Evolutionary conservation across 805 yeast genomes (phyloP), one percentile per base, ranked within the genome.

Genomic region (Saturnispora saitoi): DNA sequence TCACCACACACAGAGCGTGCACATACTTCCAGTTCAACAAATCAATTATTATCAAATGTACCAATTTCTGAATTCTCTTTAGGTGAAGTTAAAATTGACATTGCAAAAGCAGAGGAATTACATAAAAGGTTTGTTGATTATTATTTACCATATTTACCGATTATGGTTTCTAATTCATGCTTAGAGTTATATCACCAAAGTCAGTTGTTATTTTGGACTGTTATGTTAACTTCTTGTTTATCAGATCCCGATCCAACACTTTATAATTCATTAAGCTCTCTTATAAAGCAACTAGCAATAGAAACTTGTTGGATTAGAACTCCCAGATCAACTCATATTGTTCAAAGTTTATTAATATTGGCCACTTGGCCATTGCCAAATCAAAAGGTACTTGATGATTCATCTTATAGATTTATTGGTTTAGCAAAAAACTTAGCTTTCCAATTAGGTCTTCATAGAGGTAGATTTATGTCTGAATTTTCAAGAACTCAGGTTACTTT

Each of bases 291-390:
- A 58, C 68, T 89, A 55, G 95, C 95, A 0, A 87, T 87, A 47
- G 95, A 86, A 59, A 86, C 95, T 0, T 88, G 96, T 66, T 87
- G 96, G 95, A 79, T 89, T 43, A 71, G 90, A 49, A 90, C 97
- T 0, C 96, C 97, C 2, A 74, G 97, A 60, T 86, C 95, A 2
- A 86, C 96, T 0, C 96, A 90, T 63, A 90, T 90, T 36, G 87
- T 90, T 7, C 97, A 90, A 61, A 95, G 96, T 0, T 69, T 90
- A 36, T 68, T 90, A 24, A 83, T 90, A n/a, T 70, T 90, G 28
- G 80, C 90, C 28, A 80, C 80, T 14, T 90, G 97, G 97, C 96
- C 96, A 0, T 65, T 90, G 41, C 97, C 97, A 0, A 89, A 89
- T 59, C 90, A 86, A 59, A 90, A 89, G 59, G 91, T 90, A 17